These are phyloP conservation scores for Pseudocercospora pini-densiflorae DNA, from an alignment of 2,329 filamentous ascomycete species.

Conservation along the genomic window DNA sequence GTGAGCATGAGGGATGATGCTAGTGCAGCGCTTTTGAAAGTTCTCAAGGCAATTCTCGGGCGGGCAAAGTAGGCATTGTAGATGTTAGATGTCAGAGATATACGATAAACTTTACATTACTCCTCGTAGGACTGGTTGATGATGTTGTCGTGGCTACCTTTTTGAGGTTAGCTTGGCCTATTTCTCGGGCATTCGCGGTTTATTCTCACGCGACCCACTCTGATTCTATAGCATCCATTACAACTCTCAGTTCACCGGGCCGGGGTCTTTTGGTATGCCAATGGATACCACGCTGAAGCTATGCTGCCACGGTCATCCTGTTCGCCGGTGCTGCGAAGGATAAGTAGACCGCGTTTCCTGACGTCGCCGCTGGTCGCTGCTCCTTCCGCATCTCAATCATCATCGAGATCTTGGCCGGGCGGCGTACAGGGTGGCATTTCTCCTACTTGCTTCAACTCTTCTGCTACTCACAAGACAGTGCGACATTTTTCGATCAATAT, in stretches of 20 bases:
- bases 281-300: constrained; percentile 4
- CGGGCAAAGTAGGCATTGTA: constrained; percentile 10
- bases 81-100: neutral
- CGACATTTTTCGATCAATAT: constrained; percentile 1
- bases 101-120: neutral
- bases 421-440: constrained; percentile 10
- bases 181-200: neutral
- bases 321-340: constrained; percentile 20
- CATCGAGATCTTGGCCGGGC: constrained; percentile 16
- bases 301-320: constrained; percentile 8
- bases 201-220: neutral
- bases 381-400: neutral
- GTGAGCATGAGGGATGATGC: constrained; percentile 33
- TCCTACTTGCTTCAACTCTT: constrained; percentile 7
- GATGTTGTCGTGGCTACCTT: neutral
- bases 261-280: neutral
- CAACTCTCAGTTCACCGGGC: constrained; percentile 7
- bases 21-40: constrained; percentile 29
- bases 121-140: neutral
- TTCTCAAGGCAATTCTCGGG: constrained; percentile 34
- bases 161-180: neutral
- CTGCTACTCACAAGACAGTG: constrained; percentile 1
- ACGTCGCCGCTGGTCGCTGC: neutral
- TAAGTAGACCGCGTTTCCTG: constrained; percentile 19
- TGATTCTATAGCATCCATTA: neutral